A percentile compares a stretch with the other conserved stretches of the same genome.
These are phyloP conservation scores for Pichia inconspicua DNA, from an alignment of 1,139 yeast species.

Conservation along the genomic window DNA sequence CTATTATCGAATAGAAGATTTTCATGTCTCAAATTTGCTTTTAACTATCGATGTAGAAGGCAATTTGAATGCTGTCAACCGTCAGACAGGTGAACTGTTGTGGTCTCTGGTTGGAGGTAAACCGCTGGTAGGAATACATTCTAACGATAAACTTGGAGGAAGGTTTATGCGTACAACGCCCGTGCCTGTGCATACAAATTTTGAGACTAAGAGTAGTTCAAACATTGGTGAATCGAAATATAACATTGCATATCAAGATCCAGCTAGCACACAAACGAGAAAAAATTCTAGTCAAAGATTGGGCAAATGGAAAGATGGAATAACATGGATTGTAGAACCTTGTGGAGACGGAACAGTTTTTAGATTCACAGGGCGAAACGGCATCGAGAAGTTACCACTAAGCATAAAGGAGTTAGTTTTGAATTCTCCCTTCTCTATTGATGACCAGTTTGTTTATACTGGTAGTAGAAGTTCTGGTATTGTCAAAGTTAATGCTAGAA, in stretches of 20 bases:
- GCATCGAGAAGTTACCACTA: conserved; percentile 76
- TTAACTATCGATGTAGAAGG: conserved; percentile 86
- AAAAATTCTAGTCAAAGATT: background rate
- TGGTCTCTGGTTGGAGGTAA: conserved; percentile 66
- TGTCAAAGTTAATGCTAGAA: conserved; percentile 62
- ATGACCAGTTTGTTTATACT: conserved; percentile 85
- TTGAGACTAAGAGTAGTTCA: background rate
- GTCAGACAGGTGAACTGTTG: conserved; percentile 65
- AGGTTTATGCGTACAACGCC: conserved; percentile 17
- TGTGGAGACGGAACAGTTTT: conserved; percentile 79
- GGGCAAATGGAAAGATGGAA: conserved; percentile 9
- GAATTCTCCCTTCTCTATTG: conserved; percentile 78
- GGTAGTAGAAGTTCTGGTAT: conserved; percentile 76
- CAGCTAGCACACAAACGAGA: conserved; percentile 3
- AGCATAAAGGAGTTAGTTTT: conserved; percentile 70
- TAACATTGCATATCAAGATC: background rate
- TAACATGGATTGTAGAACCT: conserved; percentile 87
- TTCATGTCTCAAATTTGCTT: conserved; percentile 52
- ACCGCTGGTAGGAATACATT: conserved; percentile 35
- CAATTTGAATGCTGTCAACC: conserved; percentile 69
- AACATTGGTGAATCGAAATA: background rate
- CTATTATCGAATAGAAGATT: conserved; percentile 32
- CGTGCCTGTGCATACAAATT: background rate
- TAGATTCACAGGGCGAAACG: conserved; percentile 71
- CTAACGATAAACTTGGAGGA: conserved; percentile 11